Percentiles rank a stretch among this genome's conserved stretches.
phyloP scores from a whole-genome alignment of 805 yeast species.

The Cyberlindnera petersonii region DNA sequence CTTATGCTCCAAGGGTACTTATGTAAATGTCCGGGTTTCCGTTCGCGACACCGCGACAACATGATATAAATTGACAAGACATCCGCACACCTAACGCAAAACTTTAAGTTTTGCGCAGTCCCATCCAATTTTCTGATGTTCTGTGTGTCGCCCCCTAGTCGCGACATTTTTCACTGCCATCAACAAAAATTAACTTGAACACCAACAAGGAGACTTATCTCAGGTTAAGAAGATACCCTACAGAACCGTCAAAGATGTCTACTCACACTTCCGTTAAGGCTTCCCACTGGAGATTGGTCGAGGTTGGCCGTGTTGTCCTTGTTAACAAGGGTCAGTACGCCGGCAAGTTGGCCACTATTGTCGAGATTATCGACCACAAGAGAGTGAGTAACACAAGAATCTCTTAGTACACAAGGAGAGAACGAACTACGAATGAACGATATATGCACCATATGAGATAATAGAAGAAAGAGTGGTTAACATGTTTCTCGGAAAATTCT shows the following conservation, averaged over 20 bases:
- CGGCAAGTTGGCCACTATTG: slow-evolving; percentile 92
- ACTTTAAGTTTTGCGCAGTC: slow-evolving; percentile 2
- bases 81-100: background rate
- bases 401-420: background rate
- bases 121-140: background rate
- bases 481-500: too few species aligned
- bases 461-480: too few species aligned
- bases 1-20: too few species aligned
- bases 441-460: background rate
- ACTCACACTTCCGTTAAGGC: slow-evolving; percentile 80
- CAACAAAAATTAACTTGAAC: slow-evolving; percentile 12
- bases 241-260: slow-evolving; percentile 44
- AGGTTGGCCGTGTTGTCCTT: slow-evolving; percentile 98
- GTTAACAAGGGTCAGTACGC: slow-evolving; percentile 69
- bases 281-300: slow-evolving; percentile 98
- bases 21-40: too few species aligned
- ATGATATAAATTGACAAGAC: too few species aligned
- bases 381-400: slow-evolving; percentile 72
- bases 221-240: slow-evolving; percentile 1
- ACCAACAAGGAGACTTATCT: background rate
- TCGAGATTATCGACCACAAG: slow-evolving; percentile 98
- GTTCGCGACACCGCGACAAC: too few species aligned
- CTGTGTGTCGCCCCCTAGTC: background rate
- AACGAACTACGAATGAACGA: background rate
- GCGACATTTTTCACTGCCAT: slow-evolving; percentile 10